Evolutionary conservation across 2,329 filamentous ascomycete genomes (phyloP), one percentile per base, ranked within the genome.

Genomic region (Scleromitrula shiraiana): DNA sequence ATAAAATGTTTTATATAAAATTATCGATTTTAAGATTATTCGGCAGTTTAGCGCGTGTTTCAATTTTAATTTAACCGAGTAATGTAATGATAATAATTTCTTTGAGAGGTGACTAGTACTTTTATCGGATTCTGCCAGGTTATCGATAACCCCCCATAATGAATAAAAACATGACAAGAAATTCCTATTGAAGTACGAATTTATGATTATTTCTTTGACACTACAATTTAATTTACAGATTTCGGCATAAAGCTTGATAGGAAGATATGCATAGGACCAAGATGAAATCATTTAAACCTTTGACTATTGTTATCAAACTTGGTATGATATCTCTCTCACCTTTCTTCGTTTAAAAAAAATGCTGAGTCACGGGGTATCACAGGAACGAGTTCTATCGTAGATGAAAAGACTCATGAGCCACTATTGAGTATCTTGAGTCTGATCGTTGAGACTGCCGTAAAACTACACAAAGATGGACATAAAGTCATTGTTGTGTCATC

Each of bases 381-480:
- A 98, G 93, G 93, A 60, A 97, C 93, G 39, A 96, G 89, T 67
- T 97, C 93, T n/a, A 97, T 98, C 58, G 90, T 98, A 56, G 88
- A 97, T 69, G 93, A 98, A 66, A 85, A 83, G 64, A 95, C 88
- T 19, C 93, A 95, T 69, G 88, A 96, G 64, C 93, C 93, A 3
- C 78, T 96, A 29, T 77, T 98, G 32, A 93, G 90, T 4, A 95
- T 89, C 58, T 73, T 98, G 49, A 90, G 86, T 52, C 74, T 91
- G 51, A 96, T 98, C 56, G 93, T 97, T 55, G 89, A 97, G 69
- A 97, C 93, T 17, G 89, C 88, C 12, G 85, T 91, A 46, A 86
- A 82, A 62, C 75, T 98, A 36, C 82, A 83, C 56, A 85, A 90
- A 67, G 85, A 95, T 80, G 93, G 93, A 41, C 90, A 98, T 67